These are phyloP conservation scores for Adenanthera pavonina DNA, from an alignment of 306 rosid genomes.

Conservation along the genomic window DNA sequence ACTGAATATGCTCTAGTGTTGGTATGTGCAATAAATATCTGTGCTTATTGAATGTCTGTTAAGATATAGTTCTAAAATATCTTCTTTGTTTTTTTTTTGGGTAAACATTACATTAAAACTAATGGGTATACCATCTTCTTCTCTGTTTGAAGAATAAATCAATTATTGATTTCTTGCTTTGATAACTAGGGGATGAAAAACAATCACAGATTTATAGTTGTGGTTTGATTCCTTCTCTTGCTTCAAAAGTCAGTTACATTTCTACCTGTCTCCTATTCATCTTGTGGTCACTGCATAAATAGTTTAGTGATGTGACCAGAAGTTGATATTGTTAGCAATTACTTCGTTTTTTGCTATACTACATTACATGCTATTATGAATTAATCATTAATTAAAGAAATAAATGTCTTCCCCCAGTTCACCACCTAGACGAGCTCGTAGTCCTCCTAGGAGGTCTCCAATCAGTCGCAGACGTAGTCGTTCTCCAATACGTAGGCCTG, in stretches of 20 bases:
- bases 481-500: slow-evolving; percentile 86
- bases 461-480: slow-evolving; percentile 81
- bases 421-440: slow-evolving; percentile 87
- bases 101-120: not conserved
- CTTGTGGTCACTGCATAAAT: not conserved
- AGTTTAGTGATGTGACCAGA: not conserved
- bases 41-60: not conserved
- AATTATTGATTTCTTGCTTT: not conserved
- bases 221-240: not conserved
- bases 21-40: not conserved
- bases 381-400: slow-evolving; percentile 27
- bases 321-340: not conserved
- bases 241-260: not conserved
- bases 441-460: slow-evolving; percentile 99
- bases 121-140: not conserved
- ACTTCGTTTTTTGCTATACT: slow-evolving; percentile 3
- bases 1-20: too few relatives aligned
- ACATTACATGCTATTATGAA: not conserved
- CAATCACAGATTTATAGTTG: not conserved
- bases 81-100: not conserved
- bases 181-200: not conserved
- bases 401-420: slow-evolving; percentile 53
- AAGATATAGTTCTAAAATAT: not conserved
- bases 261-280: too few relatives aligned
- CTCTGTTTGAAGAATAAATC: not conserved